Evolutionary conservation across 2,329 filamentous ascomycete genomes (phyloP).

Genomic region (Neopestalotiopsis clavispora): DNA sequence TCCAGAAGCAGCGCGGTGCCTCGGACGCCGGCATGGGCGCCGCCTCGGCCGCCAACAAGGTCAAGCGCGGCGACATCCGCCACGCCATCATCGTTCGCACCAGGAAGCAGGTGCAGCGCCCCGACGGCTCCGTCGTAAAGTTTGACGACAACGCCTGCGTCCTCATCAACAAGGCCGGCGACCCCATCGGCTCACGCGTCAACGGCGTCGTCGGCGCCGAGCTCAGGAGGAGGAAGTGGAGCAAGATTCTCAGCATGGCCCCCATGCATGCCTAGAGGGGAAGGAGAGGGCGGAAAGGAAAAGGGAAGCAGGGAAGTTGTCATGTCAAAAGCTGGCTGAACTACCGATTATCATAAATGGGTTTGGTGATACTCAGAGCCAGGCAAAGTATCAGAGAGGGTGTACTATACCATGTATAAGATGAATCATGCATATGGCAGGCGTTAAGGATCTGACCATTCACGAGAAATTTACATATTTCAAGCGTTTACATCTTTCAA

Average conservation of each 20-base stretch:
- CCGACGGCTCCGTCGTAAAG: slow-evolving; percentile 86
- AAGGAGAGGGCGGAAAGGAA: slow-evolving; percentile 11
- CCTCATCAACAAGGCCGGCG: slow-evolving; percentile 93
- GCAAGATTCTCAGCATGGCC: slow-evolving; percentile 95
- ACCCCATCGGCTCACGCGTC: slow-evolving; percentile 91
- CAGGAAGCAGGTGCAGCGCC: slow-evolving; percentile 82
- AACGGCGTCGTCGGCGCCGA: slow-evolving; percentile 92
- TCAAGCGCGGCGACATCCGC: slow-evolving; percentile 93
- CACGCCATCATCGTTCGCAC: slow-evolving; percentile 96
- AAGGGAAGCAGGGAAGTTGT: not conserved
- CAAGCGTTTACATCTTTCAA: not conserved
- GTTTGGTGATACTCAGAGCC: not conserved
- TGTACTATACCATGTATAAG: slow-evolving; percentile 17
- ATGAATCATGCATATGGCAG: slow-evolving; percentile 23
- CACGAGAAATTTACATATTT: not conserved
- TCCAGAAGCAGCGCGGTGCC: slow-evolving; percentile 91
- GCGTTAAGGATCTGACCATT: slow-evolving; percentile 20
- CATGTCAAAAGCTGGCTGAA: too few relatives aligned
- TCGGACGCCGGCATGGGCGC: slow-evolving; percentile 74
- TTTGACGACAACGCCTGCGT: slow-evolving; percentile 99
- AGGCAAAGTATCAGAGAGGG: not conserved
- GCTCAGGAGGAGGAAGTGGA: slow-evolving; percentile 92
- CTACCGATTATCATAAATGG: not conserved
- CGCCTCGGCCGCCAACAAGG: slow-evolving; percentile 82
- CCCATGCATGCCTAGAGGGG: slow-evolving; percentile 63